A percentile compares a stretch with the other conserved stretches of the same genome.
Evolutionary conservation across 768 basidiomycete genomes (phyloP).

Genomic region (Leccinum variicolor): DNA sequence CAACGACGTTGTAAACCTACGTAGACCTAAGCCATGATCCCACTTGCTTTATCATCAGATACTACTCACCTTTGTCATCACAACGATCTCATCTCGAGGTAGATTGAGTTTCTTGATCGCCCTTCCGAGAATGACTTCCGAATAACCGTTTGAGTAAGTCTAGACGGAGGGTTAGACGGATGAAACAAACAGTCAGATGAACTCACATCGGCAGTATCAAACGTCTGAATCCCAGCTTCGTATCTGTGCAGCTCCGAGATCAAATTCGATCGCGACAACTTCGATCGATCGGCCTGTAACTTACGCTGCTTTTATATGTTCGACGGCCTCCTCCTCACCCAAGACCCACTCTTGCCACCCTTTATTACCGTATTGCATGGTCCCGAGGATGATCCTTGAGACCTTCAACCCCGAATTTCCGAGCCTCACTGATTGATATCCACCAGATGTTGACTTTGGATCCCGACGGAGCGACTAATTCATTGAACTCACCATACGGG

Average conservation of each 20-base stretch:
- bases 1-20: conserved; percentile 43
- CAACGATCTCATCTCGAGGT: conserved; percentile 73
- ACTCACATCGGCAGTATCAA: conserved; percentile 34
- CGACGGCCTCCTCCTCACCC: conserved; percentile 41
- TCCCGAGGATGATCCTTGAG: conserved; percentile 48
- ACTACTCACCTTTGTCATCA: conserved; percentile 63
- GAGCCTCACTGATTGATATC: conserved; percentile 35
- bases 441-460: background rate
- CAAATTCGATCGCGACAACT: background rate
- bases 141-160: conserved; percentile 64
- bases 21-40: background rate
- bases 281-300: conserved; percentile 1
- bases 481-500: conserved; percentile 30
- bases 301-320: conserved; percentile 49
- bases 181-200: background rate
- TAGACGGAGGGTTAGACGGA: conserved; percentile 17
- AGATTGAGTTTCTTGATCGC: conserved; percentile 64
- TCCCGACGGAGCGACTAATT: background rate
- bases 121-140: conserved; percentile 67
- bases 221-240: conserved; percentile 35
- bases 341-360: conserved; percentile 56
- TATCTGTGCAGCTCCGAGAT: conserved; percentile 21
- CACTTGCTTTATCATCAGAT: background rate
- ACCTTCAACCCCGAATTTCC: conserved; percentile 51
- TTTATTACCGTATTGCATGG: conserved; percentile 42